phyloP scores from a whole-genome alignment of 1,139 yeast genomes.

The Scheffersomyces titani region DNA sequence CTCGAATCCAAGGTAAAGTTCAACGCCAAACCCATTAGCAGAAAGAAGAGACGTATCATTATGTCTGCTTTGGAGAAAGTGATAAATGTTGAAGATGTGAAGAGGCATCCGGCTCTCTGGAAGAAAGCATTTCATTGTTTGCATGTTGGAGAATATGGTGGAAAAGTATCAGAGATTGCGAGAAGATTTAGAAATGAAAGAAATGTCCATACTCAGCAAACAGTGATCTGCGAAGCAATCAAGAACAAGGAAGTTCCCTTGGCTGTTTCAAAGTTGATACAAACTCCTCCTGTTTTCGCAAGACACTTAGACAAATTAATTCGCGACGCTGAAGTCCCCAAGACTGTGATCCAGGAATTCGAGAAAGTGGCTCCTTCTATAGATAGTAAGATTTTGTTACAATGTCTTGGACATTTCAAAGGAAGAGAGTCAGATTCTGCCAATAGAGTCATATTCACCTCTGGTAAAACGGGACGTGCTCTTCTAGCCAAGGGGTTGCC shows the following conservation, averaged over 20 bases:
- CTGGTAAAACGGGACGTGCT: slow-evolving; percentile 1
- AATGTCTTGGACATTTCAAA: slow-evolving; percentile 10
- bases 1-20: slow-evolving; percentile 4
- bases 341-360: slow-evolving; percentile 3
- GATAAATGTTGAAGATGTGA: slow-evolving; percentile 11
- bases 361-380: slow-evolving; percentile 1
- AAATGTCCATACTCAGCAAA: slow-evolving; percentile 9
- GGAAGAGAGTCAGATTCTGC: slow-evolving; percentile 1
- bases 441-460: slow-evolving; percentile 5
- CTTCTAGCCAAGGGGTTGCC: slow-evolving; percentile 2
- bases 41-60: slow-evolving; percentile 7
- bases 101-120: slow-evolving; percentile 9
- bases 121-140: slow-evolving; percentile 11
- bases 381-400: slow-evolving; percentile 9
- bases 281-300: slow-evolving; percentile 10
- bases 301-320: slow-evolving; percentile 10
- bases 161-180: slow-evolving; percentile 6
- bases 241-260: slow-evolving; percentile 2
- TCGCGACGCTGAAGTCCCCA: slow-evolving; percentile 3
- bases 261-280: slow-evolving; percentile 3
- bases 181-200: slow-evolving; percentile 7
- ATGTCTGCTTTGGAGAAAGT: slow-evolving; percentile 8
- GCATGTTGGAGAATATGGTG: slow-evolving; percentile 12
- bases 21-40: slow-evolving; percentile 4
- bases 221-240: slow-evolving; percentile 9